These are phyloP conservation scores for Antrodiella citrinella DNA, from an alignment of 768 basidiomycete genomes.

Conservation along the genomic window DNA sequence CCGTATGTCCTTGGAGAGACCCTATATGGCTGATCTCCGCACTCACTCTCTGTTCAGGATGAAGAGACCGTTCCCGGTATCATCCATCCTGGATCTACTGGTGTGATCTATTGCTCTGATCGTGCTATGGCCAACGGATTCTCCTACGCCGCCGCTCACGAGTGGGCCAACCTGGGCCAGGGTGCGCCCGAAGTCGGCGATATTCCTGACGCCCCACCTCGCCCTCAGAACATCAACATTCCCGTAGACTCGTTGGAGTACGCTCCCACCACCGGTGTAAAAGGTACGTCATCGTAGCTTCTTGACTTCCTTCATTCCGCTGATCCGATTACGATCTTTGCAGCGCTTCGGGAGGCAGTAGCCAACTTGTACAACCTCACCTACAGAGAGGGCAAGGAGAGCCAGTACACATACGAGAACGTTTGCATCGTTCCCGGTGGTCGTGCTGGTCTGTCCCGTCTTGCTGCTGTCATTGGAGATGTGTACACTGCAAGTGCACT, in stretches of 20 bases:
- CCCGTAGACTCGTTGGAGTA: conserved; percentile 77
- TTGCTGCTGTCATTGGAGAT: conserved; percentile 88
- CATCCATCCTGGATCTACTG: conserved; percentile 59
- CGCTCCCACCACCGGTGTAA: conserved; percentile 89
- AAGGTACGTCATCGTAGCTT: conserved; percentile 34
- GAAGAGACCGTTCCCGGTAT: conserved; percentile 90
- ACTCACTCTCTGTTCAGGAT: conserved; percentile 35
- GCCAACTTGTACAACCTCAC: conserved; percentile 84
- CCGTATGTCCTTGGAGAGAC: conserved; percentile 32
- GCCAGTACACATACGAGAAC: conserved; percentile 88
- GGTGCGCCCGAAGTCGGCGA: conserved; percentile 86
- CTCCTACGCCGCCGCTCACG: conserved; percentile 65
- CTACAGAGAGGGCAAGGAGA: conserved; percentile 73
- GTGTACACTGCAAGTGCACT: conserved; percentile 60
- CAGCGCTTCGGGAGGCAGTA: conserved; percentile 81
- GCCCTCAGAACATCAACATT: conserved; percentile 57
- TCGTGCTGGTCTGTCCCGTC: conserved; percentile 79
- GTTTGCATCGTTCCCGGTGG: conserved; percentile 95
- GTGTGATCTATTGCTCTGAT: conserved; percentile 84
- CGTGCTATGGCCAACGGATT: conserved; percentile 96
- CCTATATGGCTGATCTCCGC: not conserved
- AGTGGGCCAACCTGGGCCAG: conserved; percentile 89
- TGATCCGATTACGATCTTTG: conserved; percentile 5
- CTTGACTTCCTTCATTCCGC: not conserved
- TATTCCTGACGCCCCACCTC: conserved; percentile 64